A percentile compares a stretch with the other conserved stretches of the same genome.
Evolutionary conservation across 441 rosid species (phyloP).

Genomic region (Raphanus hybrid): DNA sequence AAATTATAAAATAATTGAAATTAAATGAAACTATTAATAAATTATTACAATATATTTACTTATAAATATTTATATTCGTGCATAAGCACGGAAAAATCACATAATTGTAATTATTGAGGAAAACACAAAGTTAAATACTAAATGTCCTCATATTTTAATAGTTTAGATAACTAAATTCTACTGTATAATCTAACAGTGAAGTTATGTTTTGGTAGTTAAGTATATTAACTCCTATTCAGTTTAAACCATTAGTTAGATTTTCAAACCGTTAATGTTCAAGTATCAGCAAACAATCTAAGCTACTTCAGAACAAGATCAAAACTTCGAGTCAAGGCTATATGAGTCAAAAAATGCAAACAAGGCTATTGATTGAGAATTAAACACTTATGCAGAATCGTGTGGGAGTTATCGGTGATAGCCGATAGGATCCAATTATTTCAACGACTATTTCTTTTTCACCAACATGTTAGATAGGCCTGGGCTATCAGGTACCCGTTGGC

Average conservation of each 20-base stretch:
- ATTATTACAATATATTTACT: too few species aligned
- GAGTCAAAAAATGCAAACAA: not conserved
- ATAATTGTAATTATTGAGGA: too few species aligned
- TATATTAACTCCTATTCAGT: not conserved
- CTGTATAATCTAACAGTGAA: too few species aligned
- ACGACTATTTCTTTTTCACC: not conserved
- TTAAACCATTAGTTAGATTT: not conserved
- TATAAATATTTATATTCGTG: too few species aligned
- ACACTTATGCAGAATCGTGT: not conserved
- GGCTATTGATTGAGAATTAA: not conserved
- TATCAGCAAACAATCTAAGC: constrained; percentile 9
- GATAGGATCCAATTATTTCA: not conserved
- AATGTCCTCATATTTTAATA: too few species aligned
- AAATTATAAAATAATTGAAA: too few species aligned
- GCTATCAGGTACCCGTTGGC: too few species aligned
- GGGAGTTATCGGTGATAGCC: not conserved
- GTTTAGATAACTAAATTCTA: too few species aligned
- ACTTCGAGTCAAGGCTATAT: not conserved
- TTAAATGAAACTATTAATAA: too few species aligned
- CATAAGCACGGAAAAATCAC: too few species aligned
- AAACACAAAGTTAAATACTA: too few species aligned
- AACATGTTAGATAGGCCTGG: not conserved
- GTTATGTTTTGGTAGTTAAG: not conserved
- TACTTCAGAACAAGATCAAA: not conserved
- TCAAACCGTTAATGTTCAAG: not conserved